Conservation (phyloP, 495 filamentous ascomycete genomes). For the Daldinia childiae region DNA sequence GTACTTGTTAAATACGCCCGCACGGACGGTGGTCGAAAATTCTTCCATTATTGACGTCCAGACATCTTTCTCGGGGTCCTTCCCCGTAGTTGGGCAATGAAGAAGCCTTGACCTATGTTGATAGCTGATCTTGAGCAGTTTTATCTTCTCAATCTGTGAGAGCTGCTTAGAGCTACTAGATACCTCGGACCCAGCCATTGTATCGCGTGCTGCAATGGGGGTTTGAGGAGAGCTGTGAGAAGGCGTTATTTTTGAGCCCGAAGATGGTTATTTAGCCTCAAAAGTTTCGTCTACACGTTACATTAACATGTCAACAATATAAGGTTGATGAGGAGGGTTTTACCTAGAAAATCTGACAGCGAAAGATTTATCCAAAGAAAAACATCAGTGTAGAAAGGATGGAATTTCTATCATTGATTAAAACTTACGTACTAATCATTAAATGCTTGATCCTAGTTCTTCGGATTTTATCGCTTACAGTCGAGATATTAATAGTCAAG, state of each 20-base stretch:
- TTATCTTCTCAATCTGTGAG: conserved; percentile 22
- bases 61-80: conserved; percentile 18
- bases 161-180: not conserved
- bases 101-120: conserved; percentile 13
- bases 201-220: not conserved
- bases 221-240: not conserved
- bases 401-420: not conserved
- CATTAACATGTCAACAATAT: not conserved
- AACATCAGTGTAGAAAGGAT: too few species aligned
- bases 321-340: not conserved
- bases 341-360: not conserved
- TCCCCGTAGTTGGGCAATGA: conserved; percentile 22
- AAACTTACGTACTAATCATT: not conserved
- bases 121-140: conserved; percentile 28
- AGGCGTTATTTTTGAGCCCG: not conserved
- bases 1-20: conserved; percentile 16
- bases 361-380: too few species aligned
- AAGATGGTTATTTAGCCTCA: not conserved
- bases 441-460: conserved; percentile 5
- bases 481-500: conserved; percentile 6
- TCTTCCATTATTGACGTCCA: conserved; percentile 32
- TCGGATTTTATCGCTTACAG: not conserved
- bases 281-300: not conserved
- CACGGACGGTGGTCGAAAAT: conserved; percentile 17
- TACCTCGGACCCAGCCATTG: not conserved